phyloP scores from a whole-genome alignment of 495 filamentous ascomycete species.

The Xylaria venustula region DNA sequence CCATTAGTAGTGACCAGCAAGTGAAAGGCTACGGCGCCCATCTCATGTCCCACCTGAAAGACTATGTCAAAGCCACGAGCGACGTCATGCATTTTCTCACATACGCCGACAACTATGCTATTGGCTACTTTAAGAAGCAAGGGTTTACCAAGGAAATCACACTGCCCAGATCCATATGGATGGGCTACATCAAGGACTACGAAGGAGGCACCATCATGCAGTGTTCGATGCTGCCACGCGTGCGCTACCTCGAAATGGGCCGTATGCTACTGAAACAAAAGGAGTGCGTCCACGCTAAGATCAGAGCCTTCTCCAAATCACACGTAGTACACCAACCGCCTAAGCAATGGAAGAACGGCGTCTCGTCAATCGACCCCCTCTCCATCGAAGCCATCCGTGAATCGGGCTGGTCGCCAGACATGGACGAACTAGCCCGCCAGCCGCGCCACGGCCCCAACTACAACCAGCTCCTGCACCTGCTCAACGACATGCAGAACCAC shows the following conservation, averaged over 20 bases:
- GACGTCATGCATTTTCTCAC: conserved; percentile 98
- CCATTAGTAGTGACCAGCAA: conserved; percentile 96
- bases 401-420: conserved; percentile 93
- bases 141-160: conserved; percentile 99
- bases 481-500: conserved; percentile 95
- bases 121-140: conserved; percentile 99
- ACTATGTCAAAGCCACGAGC: conserved; percentile 96
- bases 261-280: conserved; percentile 98
- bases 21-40: conserved; percentile 98
- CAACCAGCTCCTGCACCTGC: conserved; percentile 84
- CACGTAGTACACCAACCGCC: conserved; percentile 86
- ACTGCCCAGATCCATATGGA: conserved; percentile 85
- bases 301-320: conserved; percentile 83
- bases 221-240: conserved; percentile 92
- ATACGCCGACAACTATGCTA: conserved; percentile 98
- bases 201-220: conserved; percentile 99
- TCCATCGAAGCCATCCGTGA: conserved; percentile 78
- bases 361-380: conserved; percentile 73
- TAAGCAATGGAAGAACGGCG: conserved; percentile 75
- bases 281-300: conserved; percentile 89
- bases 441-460: conserved; percentile 98
- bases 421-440: conserved; percentile 94
- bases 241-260: conserved; percentile 90
- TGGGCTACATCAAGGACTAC: conserved; percentile 99
- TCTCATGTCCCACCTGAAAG: conserved; percentile 96